Conservation (phyloP, 2,329 filamentous ascomycete species). For the Bipolaris gigantea region DNA sequence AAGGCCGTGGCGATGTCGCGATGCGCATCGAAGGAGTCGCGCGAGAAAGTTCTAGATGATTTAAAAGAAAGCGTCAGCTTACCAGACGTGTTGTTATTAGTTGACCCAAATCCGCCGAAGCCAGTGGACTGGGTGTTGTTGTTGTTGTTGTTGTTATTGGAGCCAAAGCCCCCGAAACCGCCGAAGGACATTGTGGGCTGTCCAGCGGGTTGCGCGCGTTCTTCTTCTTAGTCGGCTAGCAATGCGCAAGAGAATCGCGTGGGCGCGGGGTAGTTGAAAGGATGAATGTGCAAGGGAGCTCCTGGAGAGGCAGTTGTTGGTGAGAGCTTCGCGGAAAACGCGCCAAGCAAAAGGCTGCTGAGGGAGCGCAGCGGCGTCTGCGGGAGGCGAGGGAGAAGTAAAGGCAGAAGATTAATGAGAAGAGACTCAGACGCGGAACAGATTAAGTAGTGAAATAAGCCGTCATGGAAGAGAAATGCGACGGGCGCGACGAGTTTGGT, state of each 20-base stretch:
- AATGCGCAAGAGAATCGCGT: conserved; percentile 24
- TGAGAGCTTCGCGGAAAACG: conserved; percentile 36
- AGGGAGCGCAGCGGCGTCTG: conserved; percentile 27
- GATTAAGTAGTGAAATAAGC: conserved; percentile 37
- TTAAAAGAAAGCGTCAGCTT: conserved; percentile 46
- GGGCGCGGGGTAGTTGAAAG: conserved; percentile 24
- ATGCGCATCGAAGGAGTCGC: conserved; percentile 36
- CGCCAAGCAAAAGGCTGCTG: conserved; percentile 32
- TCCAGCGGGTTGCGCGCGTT: conserved; percentile 30
- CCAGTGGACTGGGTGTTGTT: conserved; percentile 29
- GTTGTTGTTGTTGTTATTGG: conserved; percentile 35
- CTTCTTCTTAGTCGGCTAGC: conserved; percentile 17
- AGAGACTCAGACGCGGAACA: conserved; percentile 28
- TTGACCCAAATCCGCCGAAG: conserved; percentile 49
- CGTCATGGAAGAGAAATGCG: conserved; percentile 34
- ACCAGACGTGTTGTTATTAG: conserved; percentile 51
- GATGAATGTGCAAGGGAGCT: conserved; percentile 18
- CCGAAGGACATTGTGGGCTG: conserved; percentile 54
- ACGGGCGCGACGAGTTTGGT: conserved; percentile 22
- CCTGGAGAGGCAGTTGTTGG: conserved; percentile 22
- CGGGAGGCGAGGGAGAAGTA: conserved; percentile 10
- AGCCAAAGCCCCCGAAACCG: conserved; percentile 51
- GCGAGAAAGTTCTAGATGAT: conserved; percentile 16
- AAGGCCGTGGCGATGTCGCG: conserved; percentile 31
- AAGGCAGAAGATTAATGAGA: conserved; percentile 25